Evolutionary conservation across 2,329 filamentous ascomycete genomes (phyloP).

Genomic region (Trichoderma afroharzianum): DNA sequence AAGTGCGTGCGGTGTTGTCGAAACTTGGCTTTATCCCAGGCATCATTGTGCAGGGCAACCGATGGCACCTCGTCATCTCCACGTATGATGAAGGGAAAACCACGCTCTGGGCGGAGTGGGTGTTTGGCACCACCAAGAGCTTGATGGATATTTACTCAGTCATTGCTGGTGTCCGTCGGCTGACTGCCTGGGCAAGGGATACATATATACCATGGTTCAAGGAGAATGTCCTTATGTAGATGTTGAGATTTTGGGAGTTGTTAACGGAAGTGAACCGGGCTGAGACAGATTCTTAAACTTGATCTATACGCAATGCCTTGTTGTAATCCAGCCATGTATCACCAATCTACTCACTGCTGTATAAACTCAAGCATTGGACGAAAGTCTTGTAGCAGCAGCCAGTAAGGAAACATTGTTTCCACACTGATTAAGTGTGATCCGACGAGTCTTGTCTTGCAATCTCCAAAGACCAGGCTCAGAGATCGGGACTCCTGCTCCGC

Average conservation of each 20-base stretch:
- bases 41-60: not conserved
- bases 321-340: not conserved
- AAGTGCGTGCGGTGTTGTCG: not conserved
- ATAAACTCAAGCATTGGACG: no score
- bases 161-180: not conserved
- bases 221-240: not conserved
- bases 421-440: no score
- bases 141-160: not conserved
- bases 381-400: no score
- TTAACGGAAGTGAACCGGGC: not conserved
- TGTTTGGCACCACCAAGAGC: slow-evolving; percentile 5
- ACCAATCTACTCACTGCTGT: no score
- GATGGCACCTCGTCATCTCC: not conserved
- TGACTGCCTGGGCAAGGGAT: not conserved
- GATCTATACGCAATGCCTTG: not conserved
- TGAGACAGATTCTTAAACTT: not conserved
- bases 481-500: no score
- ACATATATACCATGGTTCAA: not conserved
- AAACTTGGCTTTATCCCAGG: slow-evolving; percentile 1
- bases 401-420: no score
- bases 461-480: no score
- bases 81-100: not conserved
- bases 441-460: no score
- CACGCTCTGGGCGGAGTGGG: not conserved
- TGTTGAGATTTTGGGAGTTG: not conserved